phyloP scores from a whole-genome alignment of 2,329 filamentous ascomycete species.

The Venturiaceae sp. region DNA sequence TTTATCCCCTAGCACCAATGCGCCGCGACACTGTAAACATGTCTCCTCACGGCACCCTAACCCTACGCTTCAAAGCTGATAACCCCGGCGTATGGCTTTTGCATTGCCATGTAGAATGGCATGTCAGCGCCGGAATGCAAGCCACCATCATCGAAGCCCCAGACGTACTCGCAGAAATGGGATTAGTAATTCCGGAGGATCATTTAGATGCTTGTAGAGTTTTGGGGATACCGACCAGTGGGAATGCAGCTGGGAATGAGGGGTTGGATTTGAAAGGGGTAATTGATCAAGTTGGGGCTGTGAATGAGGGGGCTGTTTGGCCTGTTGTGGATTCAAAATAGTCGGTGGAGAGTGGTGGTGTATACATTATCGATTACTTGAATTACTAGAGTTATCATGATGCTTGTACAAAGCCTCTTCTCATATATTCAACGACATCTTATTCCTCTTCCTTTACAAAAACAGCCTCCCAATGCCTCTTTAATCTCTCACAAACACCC shows the following conservation, averaged over 20 bases:
- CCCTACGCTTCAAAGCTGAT: conserved; percentile 45
- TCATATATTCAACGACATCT: neutral
- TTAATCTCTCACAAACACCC: conserved; percentile 10
- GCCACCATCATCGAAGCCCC: conserved; percentile 43
- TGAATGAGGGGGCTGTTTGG: neutral
- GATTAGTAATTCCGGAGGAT: conserved; percentile 36
- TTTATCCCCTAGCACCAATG: conserved; percentile 30
- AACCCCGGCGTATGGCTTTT: conserved; percentile 33
- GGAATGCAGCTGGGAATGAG: conserved; percentile 69
- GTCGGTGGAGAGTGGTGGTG: no score
- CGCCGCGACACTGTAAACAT: conserved; percentile 46
- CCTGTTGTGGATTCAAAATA: no score
- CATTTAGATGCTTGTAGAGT: conserved; percentile 51
- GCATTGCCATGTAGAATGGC: conserved; percentile 21
- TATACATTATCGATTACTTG: no score
- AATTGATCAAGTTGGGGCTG: neutral
- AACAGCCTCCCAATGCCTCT: conserved; percentile 9
- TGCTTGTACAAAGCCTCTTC: neutral
- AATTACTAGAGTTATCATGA: neutral
- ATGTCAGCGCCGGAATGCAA: conserved; percentile 22
- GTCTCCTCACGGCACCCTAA: conserved; percentile 43
- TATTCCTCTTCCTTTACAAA: neutral
- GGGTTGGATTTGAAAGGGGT: conserved; percentile 8
- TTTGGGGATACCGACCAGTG: conserved; percentile 37
- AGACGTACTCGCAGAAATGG: conserved; percentile 51